phyloP scores from a whole-genome alignment of 768 basidiomycete species.

The Hemileccinum impolitum region DNA sequence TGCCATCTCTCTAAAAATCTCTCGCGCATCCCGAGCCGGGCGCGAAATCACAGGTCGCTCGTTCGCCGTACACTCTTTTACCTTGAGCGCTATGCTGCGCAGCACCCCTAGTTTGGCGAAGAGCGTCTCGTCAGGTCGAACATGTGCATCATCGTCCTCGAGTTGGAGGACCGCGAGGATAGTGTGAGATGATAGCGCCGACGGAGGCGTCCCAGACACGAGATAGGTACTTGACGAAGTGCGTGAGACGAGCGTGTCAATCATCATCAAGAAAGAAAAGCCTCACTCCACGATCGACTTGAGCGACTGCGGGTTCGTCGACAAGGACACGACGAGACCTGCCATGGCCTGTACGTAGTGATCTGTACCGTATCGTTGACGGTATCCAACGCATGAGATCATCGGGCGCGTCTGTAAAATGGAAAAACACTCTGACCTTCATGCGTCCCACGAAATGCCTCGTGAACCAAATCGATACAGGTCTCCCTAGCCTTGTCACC shows the following conservation, averaged over 20 bases:
- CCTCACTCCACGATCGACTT: constrained; percentile 66
- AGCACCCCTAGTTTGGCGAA: constrained; percentile 66
- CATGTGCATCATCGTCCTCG: constrained; percentile 35
- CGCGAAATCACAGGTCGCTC: constrained; percentile 72
- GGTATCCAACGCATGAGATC: not conserved
- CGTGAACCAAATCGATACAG: constrained; percentile 70
- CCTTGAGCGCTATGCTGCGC: constrained; percentile 66
- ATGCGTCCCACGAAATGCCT: constrained; percentile 72
- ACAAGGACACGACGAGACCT: constrained; percentile 58
- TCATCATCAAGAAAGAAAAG: not conserved
- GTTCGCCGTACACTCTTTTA: constrained; percentile 61
- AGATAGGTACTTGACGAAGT: constrained; percentile 50
- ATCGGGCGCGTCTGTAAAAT: not conserved
- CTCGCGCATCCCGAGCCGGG: constrained; percentile 80
- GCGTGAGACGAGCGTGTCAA: constrained; percentile 5
- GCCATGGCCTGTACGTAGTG: constrained; percentile 66
- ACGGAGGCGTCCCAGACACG: constrained; percentile 63
- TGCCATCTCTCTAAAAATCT: constrained; percentile 48
- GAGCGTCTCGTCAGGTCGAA: constrained; percentile 34
- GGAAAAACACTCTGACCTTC: constrained; percentile 50
- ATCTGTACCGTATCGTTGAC: constrained; percentile 44
- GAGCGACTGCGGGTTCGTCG: constrained; percentile 59
- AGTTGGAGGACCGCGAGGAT: constrained; percentile 55
- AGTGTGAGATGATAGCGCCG: constrained; percentile 56
- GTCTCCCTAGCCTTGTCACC: constrained; percentile 72